Base-by-base conservation (phyloP, 371 early-diverging fungal species). In the Mortierella sp. region DNA sequence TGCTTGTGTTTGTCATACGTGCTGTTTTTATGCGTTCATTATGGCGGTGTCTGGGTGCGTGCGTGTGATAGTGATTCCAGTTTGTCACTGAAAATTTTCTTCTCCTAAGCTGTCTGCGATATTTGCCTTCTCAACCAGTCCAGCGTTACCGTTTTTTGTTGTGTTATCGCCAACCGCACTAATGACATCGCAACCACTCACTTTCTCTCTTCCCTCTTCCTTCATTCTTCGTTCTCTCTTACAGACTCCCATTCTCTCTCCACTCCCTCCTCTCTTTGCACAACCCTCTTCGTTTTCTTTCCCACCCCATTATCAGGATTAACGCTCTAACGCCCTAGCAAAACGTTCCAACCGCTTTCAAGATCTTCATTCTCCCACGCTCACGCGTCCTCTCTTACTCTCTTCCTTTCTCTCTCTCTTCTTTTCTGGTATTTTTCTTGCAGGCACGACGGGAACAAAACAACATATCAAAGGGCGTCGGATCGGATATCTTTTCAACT, bases 191-290 rank as follows among this genome's bases (percentile, higher is more conserved):
- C 7, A 51, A 24, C 38, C 38, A 38, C 51, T 38, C 72, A 46
- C 71, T 72, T 65, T 49, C n/a, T 49, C 21, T 48, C 73, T 48
- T 43, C 32, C 29, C 55, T 44, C 71, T 71, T 44, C 41, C 14
- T 55, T 27, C 12, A 29, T 60, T 14, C 14, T 8, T 55, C 55
- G 18, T 51, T n/a, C 18, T 18, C 43, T 63, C 51, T 32, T 3
- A 18, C 56, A 27, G n/a, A 38, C 48, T 75, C 32, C 63, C 44
- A 21, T 27, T 68, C 35, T 49, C 32, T 75, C 65, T 21, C 10
- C 51, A 35, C 41, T 75, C 58, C 11, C 43, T 63, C n/a, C 48
- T 32, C 1, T 14, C 38, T 43, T 51, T 46, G 43, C 27, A 6
- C 24, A 27, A 29, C 51, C 58, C 18, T 35, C 29, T 72, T 46